A percentile compares a stretch with the other conserved stretches of the same genome.
phyloP scores from a whole-genome alignment of 805 yeast genomes.

The Spathaspora passalidarum region DNA sequence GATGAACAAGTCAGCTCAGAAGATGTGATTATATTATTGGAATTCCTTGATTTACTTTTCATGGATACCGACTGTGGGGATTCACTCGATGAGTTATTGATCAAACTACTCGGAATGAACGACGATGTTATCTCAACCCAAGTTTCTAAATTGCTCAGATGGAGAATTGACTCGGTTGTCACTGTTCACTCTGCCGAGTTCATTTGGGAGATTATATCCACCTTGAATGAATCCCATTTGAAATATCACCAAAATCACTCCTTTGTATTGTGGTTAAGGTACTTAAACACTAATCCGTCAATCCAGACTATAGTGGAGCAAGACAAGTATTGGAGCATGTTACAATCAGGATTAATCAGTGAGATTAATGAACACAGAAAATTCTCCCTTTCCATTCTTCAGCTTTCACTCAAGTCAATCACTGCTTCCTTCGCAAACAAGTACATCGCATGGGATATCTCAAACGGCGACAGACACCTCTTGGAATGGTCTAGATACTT shows the following conservation, averaged over 20 bases:
- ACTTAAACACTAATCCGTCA: constrained; percentile 25
- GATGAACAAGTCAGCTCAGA: constrained; percentile 5
- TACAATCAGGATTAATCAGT: constrained; percentile 57
- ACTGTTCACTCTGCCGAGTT: not conserved
- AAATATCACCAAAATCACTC: constrained; percentile 36
- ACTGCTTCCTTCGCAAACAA: constrained; percentile 29
- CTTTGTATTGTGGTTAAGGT: constrained; percentile 55
- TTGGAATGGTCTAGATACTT: constrained; percentile 69
- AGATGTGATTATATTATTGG: constrained; percentile 20
- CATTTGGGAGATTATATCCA: constrained; percentile 47
- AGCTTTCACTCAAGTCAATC: constrained; percentile 53
- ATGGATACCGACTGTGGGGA: constrained; percentile 9
- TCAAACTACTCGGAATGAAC: constrained; percentile 33
- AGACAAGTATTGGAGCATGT: constrained; percentile 50
- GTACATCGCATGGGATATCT: constrained; percentile 44
- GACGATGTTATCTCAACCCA: constrained; percentile 34
- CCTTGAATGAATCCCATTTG: constrained; percentile 25
- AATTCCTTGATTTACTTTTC: constrained; percentile 36
- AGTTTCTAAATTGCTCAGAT: constrained; percentile 45
- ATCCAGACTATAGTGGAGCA: constrained; percentile 13
- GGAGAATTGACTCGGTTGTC: constrained; percentile 46
- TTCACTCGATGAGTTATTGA: constrained; percentile 20
- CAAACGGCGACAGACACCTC: constrained; percentile 25
- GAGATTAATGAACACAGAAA: constrained; percentile 66
- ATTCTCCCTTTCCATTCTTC: constrained; percentile 62